Base-by-base conservation (phyloP, 2,329 filamentous ascomycete genomes). In the Scedosporium apiospermum region DNA sequence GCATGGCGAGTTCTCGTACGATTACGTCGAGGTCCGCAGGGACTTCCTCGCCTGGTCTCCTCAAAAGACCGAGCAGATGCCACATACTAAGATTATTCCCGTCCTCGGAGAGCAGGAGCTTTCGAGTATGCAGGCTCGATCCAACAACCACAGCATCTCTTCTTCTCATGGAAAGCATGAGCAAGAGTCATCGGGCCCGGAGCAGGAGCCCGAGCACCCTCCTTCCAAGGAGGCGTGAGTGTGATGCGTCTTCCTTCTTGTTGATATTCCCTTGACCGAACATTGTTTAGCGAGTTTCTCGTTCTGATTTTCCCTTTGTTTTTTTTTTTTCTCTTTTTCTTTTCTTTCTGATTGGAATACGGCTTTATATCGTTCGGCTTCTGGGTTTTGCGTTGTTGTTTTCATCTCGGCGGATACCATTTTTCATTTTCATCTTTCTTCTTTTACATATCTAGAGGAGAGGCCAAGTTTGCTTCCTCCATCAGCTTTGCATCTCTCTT, bases 31-130 rank as follows among this genome's bases (percentile, higher is more conserved):
- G 81, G 89, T 93, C 64, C 88, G 90, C 71, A 86, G 90, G 70
- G 90, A 95, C 76, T 95, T 93, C 80, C 84, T 95, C 46, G 90
- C 90, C 64, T 95, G 90, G 90, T 93, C 89, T 34, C 90, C 90
- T 34, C 61, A 59, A 12, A 63, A 60, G 42, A 58, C 27, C 46
- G 18, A 30, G 61, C 61, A 62, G 63, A 77, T 82, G 65, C 84
- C 86, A 65, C 80, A 83, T 69, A 76, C 81, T 38, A 74, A 82
- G 63, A 77, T 88, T 61, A 73, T 73, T 68, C 88, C 89, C 16
- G 85, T 89, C 70, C 88, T 92, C 72, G 89, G 88, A 64, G 90
- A 91, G 67, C 79, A 80, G 64, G 83, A 88, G 72, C 89, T 92
- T 73, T 75, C 76, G 63, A 69, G 70, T 65, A 74, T 78, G 73